Evolutionary conservation across 2,329 filamentous ascomycete genomes (phyloP).

Genomic region (Alternaria brassicicola): DNA sequence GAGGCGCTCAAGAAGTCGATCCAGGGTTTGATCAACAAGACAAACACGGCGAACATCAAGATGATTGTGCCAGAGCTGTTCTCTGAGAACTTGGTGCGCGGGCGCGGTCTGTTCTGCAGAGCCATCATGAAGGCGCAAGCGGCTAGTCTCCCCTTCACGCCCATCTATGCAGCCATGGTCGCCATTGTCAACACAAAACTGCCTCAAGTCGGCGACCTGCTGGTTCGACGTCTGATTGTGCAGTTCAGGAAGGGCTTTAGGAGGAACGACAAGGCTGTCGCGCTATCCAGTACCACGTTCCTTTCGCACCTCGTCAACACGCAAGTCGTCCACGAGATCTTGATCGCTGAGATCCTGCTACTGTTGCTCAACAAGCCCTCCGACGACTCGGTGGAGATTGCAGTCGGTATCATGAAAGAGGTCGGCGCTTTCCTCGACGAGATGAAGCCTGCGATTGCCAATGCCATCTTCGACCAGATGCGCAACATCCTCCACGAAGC

Average conservation of each 20-base stretch:
- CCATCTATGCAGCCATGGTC: conserved; percentile 93
- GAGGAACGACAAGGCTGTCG: conserved; percentile 96
- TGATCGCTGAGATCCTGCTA: conserved; percentile 89
- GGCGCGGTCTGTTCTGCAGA: conserved; percentile 89
- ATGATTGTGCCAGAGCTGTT: conserved; percentile 96
- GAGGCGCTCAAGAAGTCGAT: conserved; percentile 98
- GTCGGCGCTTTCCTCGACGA: conserved; percentile 94
- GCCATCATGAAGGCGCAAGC: conserved; percentile 99
- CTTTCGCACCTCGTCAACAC: conserved; percentile 95
- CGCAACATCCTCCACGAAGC: conserved; percentile 93
- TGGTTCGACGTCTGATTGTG: conserved; percentile 82
- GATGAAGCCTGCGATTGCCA: conserved; percentile 86
- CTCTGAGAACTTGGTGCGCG: conserved; percentile 88
- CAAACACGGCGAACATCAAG: conserved; percentile 98
- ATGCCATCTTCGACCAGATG: conserved; percentile 95
- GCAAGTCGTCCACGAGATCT: conserved; percentile 91
- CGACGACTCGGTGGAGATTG: conserved; percentile 97
- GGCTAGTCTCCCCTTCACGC: conserved; percentile 91
- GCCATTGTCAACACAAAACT: conserved; percentile 98
- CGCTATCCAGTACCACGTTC: conserved; percentile 90
- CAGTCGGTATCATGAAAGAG: conserved; percentile 89
- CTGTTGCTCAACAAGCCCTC: conserved; percentile 94
- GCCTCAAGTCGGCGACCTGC: conserved; percentile 88
- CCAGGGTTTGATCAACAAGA: conserved; percentile 98
- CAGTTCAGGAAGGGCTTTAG: conserved; percentile 96